Percentiles rank a stretch among this genome's conserved stretches.
Evolutionary conservation across 306 rosid genomes (phyloP).

Genomic region (Erythrophleum fordii): DNA sequence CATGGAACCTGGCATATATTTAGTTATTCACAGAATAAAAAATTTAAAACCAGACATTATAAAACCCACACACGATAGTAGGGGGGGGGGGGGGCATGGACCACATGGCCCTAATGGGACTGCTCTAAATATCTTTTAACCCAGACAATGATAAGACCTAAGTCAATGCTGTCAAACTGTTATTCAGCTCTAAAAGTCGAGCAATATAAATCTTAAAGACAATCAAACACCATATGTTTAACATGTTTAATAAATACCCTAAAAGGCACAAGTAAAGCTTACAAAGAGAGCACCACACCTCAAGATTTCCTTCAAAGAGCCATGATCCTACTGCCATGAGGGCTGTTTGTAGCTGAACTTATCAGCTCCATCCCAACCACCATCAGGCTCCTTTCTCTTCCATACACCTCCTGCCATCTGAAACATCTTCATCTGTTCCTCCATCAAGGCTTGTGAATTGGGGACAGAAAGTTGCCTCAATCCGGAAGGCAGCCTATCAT

Average conservation of each 20-base stretch:
- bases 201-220: not conserved
- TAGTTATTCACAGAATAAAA: no score
- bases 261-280: not conserved
- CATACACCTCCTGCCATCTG: slow-evolving; percentile 64
- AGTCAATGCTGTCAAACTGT: no score
- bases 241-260: not conserved
- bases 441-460: slow-evolving; percentile 62
- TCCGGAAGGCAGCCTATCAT: slow-evolving; percentile 66
- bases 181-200: no score
- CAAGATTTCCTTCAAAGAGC: slow-evolving; percentile 16
- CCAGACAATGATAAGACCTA: no score
- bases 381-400: slow-evolving; percentile 89
- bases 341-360: slow-evolving; percentile 65
- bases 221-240: not conserved
- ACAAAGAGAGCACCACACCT: slow-evolving; percentile 37
- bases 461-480: slow-evolving; percentile 73
- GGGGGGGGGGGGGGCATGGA: no score
- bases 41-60: no score
- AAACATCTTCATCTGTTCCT: slow-evolving; percentile 79
- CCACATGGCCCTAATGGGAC: not conserved
- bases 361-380: slow-evolving; percentile 81
- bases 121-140: not conserved
- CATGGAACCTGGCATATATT: not conserved
- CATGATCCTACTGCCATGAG: slow-evolving; percentile 64
- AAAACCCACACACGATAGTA: no score